Conservation (phyloP, 306 rosid genomes). For the Geum urbanum region DNA sequence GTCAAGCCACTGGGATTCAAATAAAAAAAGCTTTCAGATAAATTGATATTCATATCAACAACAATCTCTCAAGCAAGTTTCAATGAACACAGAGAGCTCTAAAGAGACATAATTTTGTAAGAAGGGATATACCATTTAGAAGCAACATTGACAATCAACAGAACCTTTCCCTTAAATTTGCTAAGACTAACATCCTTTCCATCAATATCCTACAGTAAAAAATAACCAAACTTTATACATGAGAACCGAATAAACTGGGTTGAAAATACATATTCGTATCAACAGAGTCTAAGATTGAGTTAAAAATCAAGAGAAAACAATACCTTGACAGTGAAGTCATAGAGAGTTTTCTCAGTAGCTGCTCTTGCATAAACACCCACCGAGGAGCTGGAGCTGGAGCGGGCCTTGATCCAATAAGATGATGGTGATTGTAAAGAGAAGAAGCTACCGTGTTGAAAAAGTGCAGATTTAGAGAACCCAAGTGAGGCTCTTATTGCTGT, state of each 20-base stretch:
- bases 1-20: slow-evolving; percentile 74
- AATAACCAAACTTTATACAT: background rate
- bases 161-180: slow-evolving; percentile 90
- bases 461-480: slow-evolving; percentile 54
- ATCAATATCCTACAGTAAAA: slow-evolving; percentile 70
- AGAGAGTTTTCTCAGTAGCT: slow-evolving; percentile 63
- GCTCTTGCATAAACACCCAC: slow-evolving; percentile 65
- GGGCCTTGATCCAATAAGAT: slow-evolving; percentile 25
- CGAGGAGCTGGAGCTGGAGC: slow-evolving; percentile 38
- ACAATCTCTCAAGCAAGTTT: slow-evolving; percentile 13
- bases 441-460: slow-evolving; percentile 38
- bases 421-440: slow-evolving; percentile 42
- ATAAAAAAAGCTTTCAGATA: slow-evolving; percentile 23
- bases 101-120: slow-evolving; percentile 8
- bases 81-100: slow-evolving; percentile 1
- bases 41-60: slow-evolving; percentile 9
- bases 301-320: background rate
- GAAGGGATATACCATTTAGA: slow-evolving; percentile 66
- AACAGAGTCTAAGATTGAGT: background rate
- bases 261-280: too few relatives aligned
- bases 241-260: background rate
- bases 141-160: slow-evolving; percentile 93
- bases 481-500: slow-evolving; percentile 41
- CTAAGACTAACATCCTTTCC: slow-evolving; percentile 67
- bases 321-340: slow-evolving; percentile 90